Conservation (phyloP, 1,139 yeast genomes). For the Trichomonascaceae sp. region DNA sequence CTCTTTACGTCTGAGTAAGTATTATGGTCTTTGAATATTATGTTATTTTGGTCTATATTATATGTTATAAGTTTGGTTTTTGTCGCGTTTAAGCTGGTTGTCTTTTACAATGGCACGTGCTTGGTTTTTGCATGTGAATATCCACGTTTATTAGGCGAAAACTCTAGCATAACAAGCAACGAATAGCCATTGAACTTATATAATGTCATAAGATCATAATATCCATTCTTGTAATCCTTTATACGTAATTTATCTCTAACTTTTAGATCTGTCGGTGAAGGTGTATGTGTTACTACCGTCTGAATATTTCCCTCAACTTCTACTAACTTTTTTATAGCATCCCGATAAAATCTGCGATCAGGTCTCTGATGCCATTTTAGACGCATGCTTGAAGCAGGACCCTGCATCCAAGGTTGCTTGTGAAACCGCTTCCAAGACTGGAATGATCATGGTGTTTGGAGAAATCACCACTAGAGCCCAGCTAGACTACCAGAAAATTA, state of each 20-base stretch:
- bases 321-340: slow-evolving; percentile 39
- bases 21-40: background rate
- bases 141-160: background rate
- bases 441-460: slow-evolving; percentile 79
- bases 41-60: background rate
- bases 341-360: slow-evolving; percentile 99
- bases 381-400: slow-evolving; percentile 93
- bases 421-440: slow-evolving; percentile 93
- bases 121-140: slow-evolving; percentile 4
- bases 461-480: slow-evolving; percentile 92
- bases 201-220: background rate
- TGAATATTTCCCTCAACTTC: background rate
- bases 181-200: background rate
- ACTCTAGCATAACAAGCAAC: background rate
- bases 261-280: slow-evolving; percentile 15
- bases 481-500: slow-evolving; percentile 92
- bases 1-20: slow-evolving; percentile 82
- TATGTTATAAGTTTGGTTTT: background rate
- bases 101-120: slow-evolving; percentile 1
- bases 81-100: background rate
- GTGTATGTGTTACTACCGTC: slow-evolving; percentile 9
- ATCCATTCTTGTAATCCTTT: background rate
- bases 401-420: slow-evolving; percentile 98
- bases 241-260: slow-evolving; percentile 6
- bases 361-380: slow-evolving; percentile 96